phyloP scores from a whole-genome alignment of 2,329 filamentous ascomycete genomes.

The Beauveria scarabaeidicola region DNA sequence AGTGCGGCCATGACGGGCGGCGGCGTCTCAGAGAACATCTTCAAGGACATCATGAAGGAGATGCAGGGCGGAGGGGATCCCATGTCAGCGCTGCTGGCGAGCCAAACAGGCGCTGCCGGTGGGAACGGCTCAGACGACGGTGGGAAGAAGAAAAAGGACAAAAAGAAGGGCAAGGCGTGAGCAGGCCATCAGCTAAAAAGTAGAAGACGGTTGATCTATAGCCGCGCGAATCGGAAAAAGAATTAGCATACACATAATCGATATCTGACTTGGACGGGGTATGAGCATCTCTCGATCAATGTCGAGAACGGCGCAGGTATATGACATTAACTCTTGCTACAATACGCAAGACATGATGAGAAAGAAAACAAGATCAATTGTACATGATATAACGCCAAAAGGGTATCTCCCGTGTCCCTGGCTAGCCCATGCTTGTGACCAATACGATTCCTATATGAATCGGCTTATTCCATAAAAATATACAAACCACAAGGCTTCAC shows the following conservation, averaged over 20 bases:
- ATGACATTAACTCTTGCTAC: neutral
- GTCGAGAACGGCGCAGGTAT: neutral
- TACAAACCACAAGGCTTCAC: constrained; percentile 6
- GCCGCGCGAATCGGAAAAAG: neutral
- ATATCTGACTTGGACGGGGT: neutral
- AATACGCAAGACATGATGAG: neutral
- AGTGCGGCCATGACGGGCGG: constrained; percentile 86
- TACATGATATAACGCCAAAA: constrained; percentile 8
- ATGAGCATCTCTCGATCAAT: neutral
- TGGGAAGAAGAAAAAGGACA: constrained; percentile 38
- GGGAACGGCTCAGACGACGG: constrained; percentile 18
- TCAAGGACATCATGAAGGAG: constrained; percentile 95
- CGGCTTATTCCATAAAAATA: constrained; percentile 4
- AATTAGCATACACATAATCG: neutral
- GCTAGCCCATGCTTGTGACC: neutral
- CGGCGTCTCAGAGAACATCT: constrained; percentile 86
- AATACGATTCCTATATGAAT: neutral
- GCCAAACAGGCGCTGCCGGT: constrained; percentile 21
- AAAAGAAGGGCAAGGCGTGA: constrained; percentile 38
- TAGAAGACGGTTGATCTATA: neutral
- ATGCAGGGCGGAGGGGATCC: constrained; percentile 54
- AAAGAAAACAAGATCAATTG: constrained; percentile 7
- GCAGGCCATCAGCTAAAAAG: neutral
- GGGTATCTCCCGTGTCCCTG: constrained; percentile 5
- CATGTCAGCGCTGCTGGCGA: constrained; percentile 36